Percentiles rank a stretch among this genome's conserved stretches.
Conservation (phyloP, 1,284 basidiomycete species). For the Ustilago cynodontis region DNA sequence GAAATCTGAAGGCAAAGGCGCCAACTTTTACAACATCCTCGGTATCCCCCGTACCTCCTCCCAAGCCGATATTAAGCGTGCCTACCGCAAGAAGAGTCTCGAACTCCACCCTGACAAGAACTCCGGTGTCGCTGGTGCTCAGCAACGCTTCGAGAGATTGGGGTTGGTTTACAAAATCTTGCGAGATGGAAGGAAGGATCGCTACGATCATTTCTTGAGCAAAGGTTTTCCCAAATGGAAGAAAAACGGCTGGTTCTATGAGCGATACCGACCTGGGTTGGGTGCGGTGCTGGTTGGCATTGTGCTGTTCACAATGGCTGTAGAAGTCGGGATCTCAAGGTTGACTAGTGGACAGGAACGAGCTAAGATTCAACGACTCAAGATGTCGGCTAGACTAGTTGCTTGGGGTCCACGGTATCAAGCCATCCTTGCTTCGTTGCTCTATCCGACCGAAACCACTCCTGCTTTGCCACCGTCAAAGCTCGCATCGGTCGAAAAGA, state of each 20-base stretch:
- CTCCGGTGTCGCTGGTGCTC: slow-evolving; percentile 42
- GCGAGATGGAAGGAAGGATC: slow-evolving; percentile 64
- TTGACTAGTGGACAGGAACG: slow-evolving; percentile 56
- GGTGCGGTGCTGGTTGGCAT: slow-evolving; percentile 52
- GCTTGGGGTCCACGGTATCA: slow-evolving; percentile 65
- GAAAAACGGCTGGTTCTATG: slow-evolving; percentile 64
- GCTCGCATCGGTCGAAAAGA: slow-evolving; percentile 48
- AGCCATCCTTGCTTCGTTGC: slow-evolving; percentile 22
- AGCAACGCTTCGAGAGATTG: slow-evolving; percentile 65
- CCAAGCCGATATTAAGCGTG: slow-evolving; percentile 57
- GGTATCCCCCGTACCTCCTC: slow-evolving; percentile 48
- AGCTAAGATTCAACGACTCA: slow-evolving; percentile 48
- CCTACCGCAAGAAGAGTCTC: slow-evolving; percentile 64
- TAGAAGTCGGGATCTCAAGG: slow-evolving; percentile 38
- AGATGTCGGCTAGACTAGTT: slow-evolving; percentile 51
- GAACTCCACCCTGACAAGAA: slow-evolving; percentile 69
- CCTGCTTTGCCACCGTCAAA: slow-evolving; percentile 13
- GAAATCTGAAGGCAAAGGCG: slow-evolving; percentile 48
- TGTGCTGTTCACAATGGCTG: slow-evolving; percentile 43
- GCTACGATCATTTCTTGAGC: slow-evolving; percentile 67
- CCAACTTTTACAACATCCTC: slow-evolving; percentile 66
- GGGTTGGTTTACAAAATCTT: slow-evolving; percentile 68
- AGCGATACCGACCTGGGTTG: slow-evolving; percentile 62
- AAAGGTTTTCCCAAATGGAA: slow-evolving; percentile 68
- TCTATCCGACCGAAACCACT: not conserved